Evolutionary conservation across 805 yeast species (phyloP).

Genomic region (Hemisphaericaspora nanyangensis): DNA sequence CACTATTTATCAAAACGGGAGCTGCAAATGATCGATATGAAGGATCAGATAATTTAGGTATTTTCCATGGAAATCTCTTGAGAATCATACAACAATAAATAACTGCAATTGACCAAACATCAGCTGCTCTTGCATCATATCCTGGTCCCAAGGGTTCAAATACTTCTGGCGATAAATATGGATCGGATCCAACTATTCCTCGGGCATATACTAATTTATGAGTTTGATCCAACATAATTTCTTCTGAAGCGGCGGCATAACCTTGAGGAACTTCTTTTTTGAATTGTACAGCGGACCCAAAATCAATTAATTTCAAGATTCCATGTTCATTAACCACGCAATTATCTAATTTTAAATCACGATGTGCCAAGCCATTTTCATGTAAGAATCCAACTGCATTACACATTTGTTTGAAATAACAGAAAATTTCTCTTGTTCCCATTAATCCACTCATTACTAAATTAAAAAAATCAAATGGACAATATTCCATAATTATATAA

Average conservation of each 20-base stretch:
- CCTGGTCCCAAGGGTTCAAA: slow-evolving; percentile 38
- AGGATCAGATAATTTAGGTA: slow-evolving; percentile 74
- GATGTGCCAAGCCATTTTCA: slow-evolving; percentile 79
- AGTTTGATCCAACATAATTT: slow-evolving; percentile 11
- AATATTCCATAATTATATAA: slow-evolving; percentile 87
- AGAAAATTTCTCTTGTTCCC: slow-evolving; percentile 64
- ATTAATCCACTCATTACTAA: slow-evolving; percentile 86
- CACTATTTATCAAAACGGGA: slow-evolving; percentile 8
- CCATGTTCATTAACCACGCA: slow-evolving; percentile 81
- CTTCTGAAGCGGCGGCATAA: slow-evolving; percentile 5
- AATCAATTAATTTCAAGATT: slow-evolving; percentile 81
- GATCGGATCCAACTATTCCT: slow-evolving; percentile 95
- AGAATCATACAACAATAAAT: slow-evolving; percentile 88
- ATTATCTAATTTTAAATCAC: slow-evolving; percentile 90
- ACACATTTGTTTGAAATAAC: slow-evolving; percentile 80
- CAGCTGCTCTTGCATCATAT: slow-evolving; percentile 86
- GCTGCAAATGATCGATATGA: slow-evolving; percentile 64
- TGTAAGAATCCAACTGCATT: slow-evolving; percentile 77
- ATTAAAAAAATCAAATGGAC: slow-evolving; percentile 88
- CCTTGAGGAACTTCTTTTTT: slow-evolving; percentile 43
- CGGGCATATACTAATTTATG: slow-evolving; percentile 57
- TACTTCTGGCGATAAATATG: slow-evolving; percentile 93
- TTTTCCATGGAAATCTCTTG: slow-evolving; percentile 91
- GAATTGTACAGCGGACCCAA: slow-evolving; percentile 88
- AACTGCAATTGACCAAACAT: slow-evolving; percentile 91